Evolutionary conservation across 768 basidiomycete genomes (phyloP).

Genomic region (Lactarius sp.): DNA sequence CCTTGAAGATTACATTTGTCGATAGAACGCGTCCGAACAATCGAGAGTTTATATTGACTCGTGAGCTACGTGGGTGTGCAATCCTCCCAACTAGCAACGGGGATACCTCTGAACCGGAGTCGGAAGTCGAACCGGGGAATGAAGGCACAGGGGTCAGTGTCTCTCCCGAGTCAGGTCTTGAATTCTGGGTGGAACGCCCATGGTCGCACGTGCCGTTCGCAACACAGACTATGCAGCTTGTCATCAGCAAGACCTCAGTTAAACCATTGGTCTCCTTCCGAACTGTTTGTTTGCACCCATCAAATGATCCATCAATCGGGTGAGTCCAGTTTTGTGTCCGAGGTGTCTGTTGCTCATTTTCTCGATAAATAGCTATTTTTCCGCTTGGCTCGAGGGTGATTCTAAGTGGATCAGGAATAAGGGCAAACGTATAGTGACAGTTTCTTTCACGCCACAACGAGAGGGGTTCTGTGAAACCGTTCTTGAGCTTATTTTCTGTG

Average conservation of each 20-base stretch:
- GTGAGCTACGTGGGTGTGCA: constrained; percentile 4
- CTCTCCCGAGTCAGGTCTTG: constrained; percentile 18
- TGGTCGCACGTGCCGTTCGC: neutral
- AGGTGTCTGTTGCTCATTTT: neutral
- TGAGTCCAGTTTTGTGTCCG: neutral
- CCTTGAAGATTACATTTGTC: constrained; percentile 1
- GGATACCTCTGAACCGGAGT: neutral
- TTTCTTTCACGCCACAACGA: constrained; percentile 12
- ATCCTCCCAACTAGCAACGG: neutral
- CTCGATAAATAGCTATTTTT: constrained; percentile 2
- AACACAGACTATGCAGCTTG: constrained; percentile 1
- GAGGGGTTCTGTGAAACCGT: constrained; percentile 13
- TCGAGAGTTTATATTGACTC: constrained; percentile 3
- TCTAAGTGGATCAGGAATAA: constrained; percentile 5
- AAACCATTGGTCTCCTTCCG: constrained; percentile 8
- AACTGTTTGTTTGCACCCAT: neutral
- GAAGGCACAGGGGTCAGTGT: constrained; percentile 12
- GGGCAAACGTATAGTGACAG: neutral
- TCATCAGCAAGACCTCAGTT: constrained; percentile 1
- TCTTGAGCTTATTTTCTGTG: constrained; percentile 16
- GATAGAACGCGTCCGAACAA: constrained; percentile 1
- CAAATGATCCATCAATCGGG: neutral
- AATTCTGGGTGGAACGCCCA: constrained; percentile 6
- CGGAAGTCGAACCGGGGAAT: neutral
- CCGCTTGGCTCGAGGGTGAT: constrained; percentile 3